Base-by-base conservation (phyloP, 139 green algal genomes). In the Medakamo hakoo region DNA sequence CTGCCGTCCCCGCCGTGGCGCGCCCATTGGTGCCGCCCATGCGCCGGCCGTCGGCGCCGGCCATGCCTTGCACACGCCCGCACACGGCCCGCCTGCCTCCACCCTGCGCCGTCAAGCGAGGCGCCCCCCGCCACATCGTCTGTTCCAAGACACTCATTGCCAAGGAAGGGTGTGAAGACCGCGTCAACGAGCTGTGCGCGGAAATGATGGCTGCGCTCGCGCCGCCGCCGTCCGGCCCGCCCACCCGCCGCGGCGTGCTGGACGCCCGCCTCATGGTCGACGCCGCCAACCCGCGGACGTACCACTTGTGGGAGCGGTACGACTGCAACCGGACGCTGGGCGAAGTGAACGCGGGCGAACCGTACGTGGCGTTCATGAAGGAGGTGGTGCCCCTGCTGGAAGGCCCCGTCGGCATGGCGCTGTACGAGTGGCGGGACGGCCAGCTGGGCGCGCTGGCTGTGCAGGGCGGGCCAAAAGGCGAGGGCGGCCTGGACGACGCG, bases 401-500 rank as follows among this genome's bases (percentile, higher is more conserved):
- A 28, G 25, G 59, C 0, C 81, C 83, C 3, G 60, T 91, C 1
- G 84, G 80, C 27, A 85, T 90, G 67, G 71, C 73, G 1, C 59
- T 91, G 27, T 91, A 91, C 62, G 73, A 84, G 63, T 84, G 74
- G 60, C 72, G 76, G 25, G 30, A 89, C 32, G 84, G 84, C 1
- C 55, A 78, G 60, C 69, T 91, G 1, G 76, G 83, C 4, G 57
- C 71, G 1, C 59, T 58, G 0, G 64, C 49, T 21, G 65, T 90
- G 25, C 71, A 80, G 49, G 76, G 73, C 76, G 84, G 82, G 4
- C 74, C 77, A 25, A 79, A 79, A 68, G 75, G 75, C 0, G 84
- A 91, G 71, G 84, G 84, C 30, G 84, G 84, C 21, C 73, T 91
- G 55, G 84, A 91, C 64, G 84, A 91, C 67, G 84, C 84, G 4